Evolutionary conservation across 2,329 filamentous ascomycete genomes (phyloP), one percentile per base, ranked within the genome.

Genomic region (Fulvia fulva): DNA sequence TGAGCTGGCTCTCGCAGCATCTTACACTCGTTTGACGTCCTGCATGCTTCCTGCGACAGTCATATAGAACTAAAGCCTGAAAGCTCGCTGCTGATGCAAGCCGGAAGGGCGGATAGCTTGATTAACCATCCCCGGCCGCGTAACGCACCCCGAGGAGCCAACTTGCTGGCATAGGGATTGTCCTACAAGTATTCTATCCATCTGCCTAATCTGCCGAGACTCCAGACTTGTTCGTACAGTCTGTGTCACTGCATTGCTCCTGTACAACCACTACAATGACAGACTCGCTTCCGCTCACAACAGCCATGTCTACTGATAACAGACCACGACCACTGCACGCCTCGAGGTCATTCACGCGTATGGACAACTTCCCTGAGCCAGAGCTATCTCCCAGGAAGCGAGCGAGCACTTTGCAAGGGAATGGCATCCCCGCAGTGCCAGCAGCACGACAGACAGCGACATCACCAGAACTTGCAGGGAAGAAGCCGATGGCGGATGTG

Each of bases 271-370:
- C 14, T 23, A 56, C n/a, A 30, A 62, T 62, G 58, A 53, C 57
- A 37, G 41, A 61, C 16, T 41, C 37, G 22, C 60, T 58, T 45
- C 45, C 47, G 34, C 30, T 57, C 23, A 41, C 58, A 45, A 56
- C 62, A 12, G 51, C 60, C 58, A 62, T 56, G 53, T 58, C 54
- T 45, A 55, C 46, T 44, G n/a, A 45, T 46, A 41, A 59, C 52
- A 65, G 65, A 37, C 66, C 75, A 6, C 69, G 67, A 49, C 65
- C 73, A 45, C 68, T 78, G 21, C 75, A 78, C 47, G 66, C 74
- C 49, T 76, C 78, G 41, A 72, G 75, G 47, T 81, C 79, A 30
- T 82, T 82, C 67, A 78, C 76, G 5, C 77, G 80, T 23, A 74
- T 82, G 46, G 60, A 63, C 37, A 51, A 62, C 25, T 51, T 80